Evolutionary conservation across 2,329 filamentous ascomycete genomes (phyloP), one percentile per base, ranked within the genome.

Genomic region (Fusarium sublunatum): DNA sequence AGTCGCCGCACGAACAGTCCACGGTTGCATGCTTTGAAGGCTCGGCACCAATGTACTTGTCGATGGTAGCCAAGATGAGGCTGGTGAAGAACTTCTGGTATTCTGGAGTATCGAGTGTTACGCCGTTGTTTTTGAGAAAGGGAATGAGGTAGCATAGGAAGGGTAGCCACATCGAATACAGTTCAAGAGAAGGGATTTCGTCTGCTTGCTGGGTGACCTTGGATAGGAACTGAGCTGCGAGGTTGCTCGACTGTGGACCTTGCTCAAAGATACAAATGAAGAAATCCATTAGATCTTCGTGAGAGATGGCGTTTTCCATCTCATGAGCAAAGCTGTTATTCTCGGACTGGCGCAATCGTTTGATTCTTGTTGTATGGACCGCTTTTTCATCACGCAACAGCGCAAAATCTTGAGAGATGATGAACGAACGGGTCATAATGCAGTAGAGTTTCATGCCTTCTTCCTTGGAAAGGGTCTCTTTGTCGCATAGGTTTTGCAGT

Each of bases 101-200:
- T 11, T 15, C 45, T 7, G 59, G 53, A 0, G 48, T 51, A 10
- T 50, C 42, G 6, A 72, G 48, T 0, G 62, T 31, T 3, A 64
- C 45, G 2, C 47, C 19, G 5, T 50, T 36, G 12, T 47, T 39
- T 7, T 53, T 44, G 25, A 74, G 53, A 5, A 56, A 6, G 7
- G 19, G 5, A 0, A 70, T 22, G 5, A 76, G 53, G 5, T 44
- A 40, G 13, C 43, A 65, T 3, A 77, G 53, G 9, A 76, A 66
- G 2, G 73, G 73, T 3, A 77, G 39, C 75, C 75, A 77, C 2
- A 75, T 34, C 2, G 4, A 10, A 3, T 61, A 34, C 12, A 74
- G 68, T 10, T 69, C 69, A 4, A 28, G 2, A 3, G 7, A 6
- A 11, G 38, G 29, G 25, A 76, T 25, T 6, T 13, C 36, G 4